These are phyloP conservation scores for Uronychia setigera DNA, from an alignment of 73 alveolate species.

Conservation along the genomic window DNA sequence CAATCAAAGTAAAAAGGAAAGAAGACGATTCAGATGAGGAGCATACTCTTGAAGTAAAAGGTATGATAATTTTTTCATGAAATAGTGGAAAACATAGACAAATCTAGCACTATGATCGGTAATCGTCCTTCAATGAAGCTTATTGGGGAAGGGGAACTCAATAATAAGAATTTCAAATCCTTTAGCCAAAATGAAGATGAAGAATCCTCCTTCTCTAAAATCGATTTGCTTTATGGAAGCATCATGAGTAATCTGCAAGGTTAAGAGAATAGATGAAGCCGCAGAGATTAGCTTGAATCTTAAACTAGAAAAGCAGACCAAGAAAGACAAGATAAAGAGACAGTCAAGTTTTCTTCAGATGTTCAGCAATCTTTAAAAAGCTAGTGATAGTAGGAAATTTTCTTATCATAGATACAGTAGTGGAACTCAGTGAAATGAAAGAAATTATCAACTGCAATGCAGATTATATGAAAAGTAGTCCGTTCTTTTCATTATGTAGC, in stretches of 20 bases:
- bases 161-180: no score
- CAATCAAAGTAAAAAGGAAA: not conserved
- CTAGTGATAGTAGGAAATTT: not conserved
- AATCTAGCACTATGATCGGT: no score
- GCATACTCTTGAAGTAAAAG: not conserved
- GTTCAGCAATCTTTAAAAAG: not conserved
- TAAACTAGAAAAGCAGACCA: not conserved
- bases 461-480: not conserved
- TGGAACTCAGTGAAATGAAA: not conserved
- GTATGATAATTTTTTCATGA: no score
- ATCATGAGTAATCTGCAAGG: not conserved
- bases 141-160: no score
- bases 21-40: not conserved
- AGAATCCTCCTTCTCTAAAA: not conserved
- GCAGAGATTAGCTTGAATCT: no score
- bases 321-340: not conserved
- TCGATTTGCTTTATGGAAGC: not conserved
- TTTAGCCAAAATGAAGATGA: not conserved
- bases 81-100: no score
- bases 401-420: not conserved
- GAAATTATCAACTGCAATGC: not conserved
- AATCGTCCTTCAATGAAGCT: no score
- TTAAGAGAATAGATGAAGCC: not conserved
- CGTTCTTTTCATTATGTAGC: constrained; percentile 2
- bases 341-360: not conserved